Evolutionary conservation across 176 grass and related monocot genomes (phyloP).

Genomic region (Eremochloa ophiuroides): DNA sequence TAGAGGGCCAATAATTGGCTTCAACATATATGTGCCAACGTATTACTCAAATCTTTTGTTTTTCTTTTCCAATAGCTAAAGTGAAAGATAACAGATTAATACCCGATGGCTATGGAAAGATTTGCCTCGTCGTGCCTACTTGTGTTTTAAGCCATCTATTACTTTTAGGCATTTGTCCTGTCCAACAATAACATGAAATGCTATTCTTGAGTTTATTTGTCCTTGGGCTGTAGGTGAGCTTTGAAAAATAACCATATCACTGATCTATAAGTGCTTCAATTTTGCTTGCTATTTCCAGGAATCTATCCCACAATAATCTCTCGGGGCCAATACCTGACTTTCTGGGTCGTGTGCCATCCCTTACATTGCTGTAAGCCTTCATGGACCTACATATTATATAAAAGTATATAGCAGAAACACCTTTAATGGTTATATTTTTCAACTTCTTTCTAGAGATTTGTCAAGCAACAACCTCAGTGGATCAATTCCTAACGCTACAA

Average conservation of each 20-base stretch:
- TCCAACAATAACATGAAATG: not conserved
- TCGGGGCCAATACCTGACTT: too few relatives aligned
- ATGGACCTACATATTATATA: not conserved
- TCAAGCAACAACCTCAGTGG: too few relatives aligned
- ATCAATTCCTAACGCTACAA: too few relatives aligned
- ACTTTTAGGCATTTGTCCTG: not conserved
- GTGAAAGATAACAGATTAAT: not conserved
- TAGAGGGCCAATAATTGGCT: not conserved
- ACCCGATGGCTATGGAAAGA: not conserved
- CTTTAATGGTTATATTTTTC: not conserved
- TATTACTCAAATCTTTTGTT: not conserved
- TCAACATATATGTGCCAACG: not conserved
- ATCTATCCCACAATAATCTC: too few relatives aligned
- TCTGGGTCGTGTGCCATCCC: too few relatives aligned
- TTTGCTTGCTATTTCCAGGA: slow-evolving; percentile 9
- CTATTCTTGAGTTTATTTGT: not conserved
- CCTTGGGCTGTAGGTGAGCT: not conserved
- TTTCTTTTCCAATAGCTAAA: not conserved
- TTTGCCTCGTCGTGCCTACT: not conserved
- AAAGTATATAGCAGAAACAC: not conserved
- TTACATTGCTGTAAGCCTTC: too few relatives aligned
- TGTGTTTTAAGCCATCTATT: not conserved
- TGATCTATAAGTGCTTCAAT: not conserved
- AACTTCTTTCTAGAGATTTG: not conserved
- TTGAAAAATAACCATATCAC: not conserved